Conservation (phyloP, 179 eudicot genomes). For the Silene coronaria region DNA sequence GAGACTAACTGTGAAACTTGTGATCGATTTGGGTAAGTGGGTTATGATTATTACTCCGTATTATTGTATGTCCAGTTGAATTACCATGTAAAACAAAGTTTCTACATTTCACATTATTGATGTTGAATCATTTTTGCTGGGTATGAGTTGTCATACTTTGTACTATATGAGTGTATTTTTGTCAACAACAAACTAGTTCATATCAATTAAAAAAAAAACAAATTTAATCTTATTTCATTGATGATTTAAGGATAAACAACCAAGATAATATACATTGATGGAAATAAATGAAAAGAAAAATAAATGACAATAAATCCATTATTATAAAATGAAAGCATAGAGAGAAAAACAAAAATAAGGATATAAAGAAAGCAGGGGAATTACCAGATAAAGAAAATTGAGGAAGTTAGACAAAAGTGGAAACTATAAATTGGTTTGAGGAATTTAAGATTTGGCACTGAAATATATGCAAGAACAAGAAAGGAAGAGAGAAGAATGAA, state of each 20-base stretch:
- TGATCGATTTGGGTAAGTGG: background rate
- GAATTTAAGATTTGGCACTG: background rate
- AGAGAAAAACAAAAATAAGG: too few relatives aligned
- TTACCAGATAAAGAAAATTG: background rate
- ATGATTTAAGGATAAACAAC: background rate
- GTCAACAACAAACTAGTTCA: background rate
- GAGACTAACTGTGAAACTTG: too few relatives aligned
- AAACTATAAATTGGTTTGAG: background rate
- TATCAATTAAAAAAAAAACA: background rate
- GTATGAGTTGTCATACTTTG: background rate
- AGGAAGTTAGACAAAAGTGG: background rate
- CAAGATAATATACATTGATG: background rate
- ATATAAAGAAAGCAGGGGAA: background rate
- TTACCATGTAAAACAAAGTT: background rate
- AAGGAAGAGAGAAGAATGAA: background rate
- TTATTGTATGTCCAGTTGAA: background rate
- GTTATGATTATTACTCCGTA: background rate
- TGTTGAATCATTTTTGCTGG: background rate
- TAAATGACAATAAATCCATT: background rate
- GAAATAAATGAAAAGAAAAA: background rate
- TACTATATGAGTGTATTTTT: background rate
- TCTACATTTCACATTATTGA: background rate
- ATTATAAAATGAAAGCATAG: background rate
- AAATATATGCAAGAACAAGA: background rate
- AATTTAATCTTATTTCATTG: background rate